Evolutionary conservation across 148 eudicot species (phyloP).

Genomic region (Pharnaceum exiguum): DNA sequence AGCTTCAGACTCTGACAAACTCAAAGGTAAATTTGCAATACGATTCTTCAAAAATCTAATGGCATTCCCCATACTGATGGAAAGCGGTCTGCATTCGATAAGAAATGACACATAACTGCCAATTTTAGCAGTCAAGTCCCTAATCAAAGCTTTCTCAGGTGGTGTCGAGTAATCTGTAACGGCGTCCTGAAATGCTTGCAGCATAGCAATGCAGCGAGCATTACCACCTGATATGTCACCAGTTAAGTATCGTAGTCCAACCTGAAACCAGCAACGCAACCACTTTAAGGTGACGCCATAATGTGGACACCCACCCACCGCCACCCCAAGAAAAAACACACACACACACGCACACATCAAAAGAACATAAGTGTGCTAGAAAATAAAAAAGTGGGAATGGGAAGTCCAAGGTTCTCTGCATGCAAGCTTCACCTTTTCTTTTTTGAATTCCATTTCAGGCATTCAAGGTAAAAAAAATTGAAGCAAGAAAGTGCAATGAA

Average conservation of each 20-base stretch:
- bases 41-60: conserved; percentile 77
- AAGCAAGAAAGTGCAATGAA: no score
- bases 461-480: no score
- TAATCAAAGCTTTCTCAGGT: conserved; percentile 59
- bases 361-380: no score
- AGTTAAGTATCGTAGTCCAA: conserved; percentile 79
- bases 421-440: no score
- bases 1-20: conserved; percentile 85
- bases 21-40: conserved; percentile 65
- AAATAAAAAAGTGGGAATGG: no score
- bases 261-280: conserved; percentile 40
- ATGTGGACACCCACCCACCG: no score
- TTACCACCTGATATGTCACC: conserved; percentile 93
- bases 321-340: no score
- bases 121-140: conserved; percentile 87
- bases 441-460: no score
- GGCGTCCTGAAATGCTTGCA: conserved; percentile 89
- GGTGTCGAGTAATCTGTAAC: conserved; percentile 85
- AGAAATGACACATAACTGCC: conserved; percentile 81
- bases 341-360: no score
- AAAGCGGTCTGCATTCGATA: conserved; percentile 95
- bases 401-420: no score
- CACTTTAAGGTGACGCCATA: no score
- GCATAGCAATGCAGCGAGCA: conserved; percentile 98
- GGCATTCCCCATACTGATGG: conserved; percentile 98